Conservation (phyloP, 2,329 filamentous ascomycete species). For the Aspergillus sp. region DNA sequence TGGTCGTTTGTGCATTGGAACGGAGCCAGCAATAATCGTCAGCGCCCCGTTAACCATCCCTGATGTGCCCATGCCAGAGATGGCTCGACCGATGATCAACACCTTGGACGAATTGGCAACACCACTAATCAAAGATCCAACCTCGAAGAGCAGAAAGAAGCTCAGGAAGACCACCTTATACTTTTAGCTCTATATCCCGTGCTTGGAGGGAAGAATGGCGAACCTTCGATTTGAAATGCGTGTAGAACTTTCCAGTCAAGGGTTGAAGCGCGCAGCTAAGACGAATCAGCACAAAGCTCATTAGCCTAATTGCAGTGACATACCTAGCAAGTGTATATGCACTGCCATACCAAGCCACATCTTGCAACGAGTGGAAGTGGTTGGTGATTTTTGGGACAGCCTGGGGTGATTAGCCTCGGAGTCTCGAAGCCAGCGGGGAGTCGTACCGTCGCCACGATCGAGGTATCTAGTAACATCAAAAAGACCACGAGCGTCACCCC, state of each 20-base stretch:
- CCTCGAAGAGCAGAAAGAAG: conserved; percentile 36
- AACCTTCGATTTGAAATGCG: conserved; percentile 15
- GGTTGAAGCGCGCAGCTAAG: conserved; percentile 14
- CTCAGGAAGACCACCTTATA: conserved; percentile 31
- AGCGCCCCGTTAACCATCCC: conserved; percentile 18
- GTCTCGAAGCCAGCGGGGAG: not conserved
- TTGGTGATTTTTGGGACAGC: conserved; percentile 56
- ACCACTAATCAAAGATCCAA: conserved; percentile 28
- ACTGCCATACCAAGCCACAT: conserved; percentile 45
- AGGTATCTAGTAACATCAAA: conserved; percentile 56
- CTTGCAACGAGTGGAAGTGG: conserved; percentile 39
- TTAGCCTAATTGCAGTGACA: not conserved
- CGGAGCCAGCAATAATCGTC: conserved; percentile 15
- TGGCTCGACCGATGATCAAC: conserved; percentile 16
- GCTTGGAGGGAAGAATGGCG: not conserved
- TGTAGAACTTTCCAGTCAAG: conserved; percentile 19
- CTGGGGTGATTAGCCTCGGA: conserved; percentile 20
- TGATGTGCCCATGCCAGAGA: conserved; percentile 16
- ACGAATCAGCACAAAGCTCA: not conserved
- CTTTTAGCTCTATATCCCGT: not conserved
- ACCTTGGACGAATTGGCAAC: conserved; percentile 14
- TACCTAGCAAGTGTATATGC: conserved; percentile 48
- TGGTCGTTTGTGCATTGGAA: conserved; percentile 15
- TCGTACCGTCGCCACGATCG: conserved; percentile 57
- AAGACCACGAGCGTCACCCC: conserved; percentile 52